Conservation (phyloP, 345 rosid genomes). For the Hevea brasiliensis region DNA sequence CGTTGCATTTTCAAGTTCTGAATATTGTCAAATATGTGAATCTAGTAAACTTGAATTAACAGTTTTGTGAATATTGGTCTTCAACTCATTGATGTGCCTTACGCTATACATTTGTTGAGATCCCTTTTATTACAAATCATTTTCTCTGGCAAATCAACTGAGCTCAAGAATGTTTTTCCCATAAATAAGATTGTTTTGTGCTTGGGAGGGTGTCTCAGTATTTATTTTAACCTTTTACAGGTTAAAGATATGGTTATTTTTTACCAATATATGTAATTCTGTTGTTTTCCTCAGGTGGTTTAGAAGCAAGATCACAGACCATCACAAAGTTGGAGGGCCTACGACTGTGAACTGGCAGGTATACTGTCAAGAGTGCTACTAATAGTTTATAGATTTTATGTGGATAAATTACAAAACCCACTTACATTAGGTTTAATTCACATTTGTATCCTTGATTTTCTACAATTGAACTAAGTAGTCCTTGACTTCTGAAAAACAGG, state of each 20-base stretch:
- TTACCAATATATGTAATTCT: too few species aligned
- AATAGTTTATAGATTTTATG: too few species aligned
- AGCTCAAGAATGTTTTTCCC: not conserved
- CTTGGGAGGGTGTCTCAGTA: not conserved
- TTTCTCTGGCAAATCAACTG: not conserved
- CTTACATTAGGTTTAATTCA: too few species aligned
- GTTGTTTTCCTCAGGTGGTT: slow-evolving; percentile 7
- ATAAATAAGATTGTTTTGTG: not conserved
- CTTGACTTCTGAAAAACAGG: too few species aligned
- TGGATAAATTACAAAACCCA: too few species aligned
- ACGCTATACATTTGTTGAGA: not conserved
- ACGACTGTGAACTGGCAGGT: slow-evolving; percentile 13
- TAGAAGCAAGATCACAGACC: not conserved
- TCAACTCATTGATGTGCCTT: too few species aligned
- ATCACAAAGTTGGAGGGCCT: not conserved
- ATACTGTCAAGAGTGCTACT: too few species aligned
- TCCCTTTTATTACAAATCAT: not conserved
- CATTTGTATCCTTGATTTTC: too few species aligned
- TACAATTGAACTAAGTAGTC: too few species aligned
- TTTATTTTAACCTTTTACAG: not conserved
- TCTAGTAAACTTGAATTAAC: not conserved
- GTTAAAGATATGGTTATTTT: not conserved
- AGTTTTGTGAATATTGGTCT: not conserved
- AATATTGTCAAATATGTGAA: too few species aligned
- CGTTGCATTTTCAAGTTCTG: not conserved